Percentiles rank a stretch among this genome's conserved stretches.
These are phyloP conservation scores for Termitomyces sp. DNA, from an alignment of 768 basidiomycete species.

Conservation along the genomic window DNA sequence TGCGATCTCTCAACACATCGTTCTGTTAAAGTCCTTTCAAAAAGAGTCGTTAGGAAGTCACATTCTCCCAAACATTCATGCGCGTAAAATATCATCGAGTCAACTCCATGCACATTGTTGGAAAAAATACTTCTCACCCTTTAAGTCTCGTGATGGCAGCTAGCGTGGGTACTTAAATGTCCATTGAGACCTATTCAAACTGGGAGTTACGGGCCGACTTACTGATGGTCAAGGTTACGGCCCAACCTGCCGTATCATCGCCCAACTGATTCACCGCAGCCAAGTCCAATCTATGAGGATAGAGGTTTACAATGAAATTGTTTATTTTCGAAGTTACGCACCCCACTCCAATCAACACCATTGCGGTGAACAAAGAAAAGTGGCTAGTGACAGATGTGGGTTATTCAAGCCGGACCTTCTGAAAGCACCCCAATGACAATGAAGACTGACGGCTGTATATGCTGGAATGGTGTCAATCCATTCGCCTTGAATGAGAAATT, in stretches of 20 bases:
- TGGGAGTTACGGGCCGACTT: background rate
- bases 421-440: background rate
- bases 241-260: background rate
- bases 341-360: background rate
- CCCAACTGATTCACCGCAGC: background rate
- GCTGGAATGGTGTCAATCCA: background rate
- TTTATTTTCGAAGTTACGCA: background rate
- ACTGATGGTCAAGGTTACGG: background rate
- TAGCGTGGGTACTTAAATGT: background rate
- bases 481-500: background rate
- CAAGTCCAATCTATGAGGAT: background rate
- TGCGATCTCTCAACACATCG: background rate
- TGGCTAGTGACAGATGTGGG: background rate
- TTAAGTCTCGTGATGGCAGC: background rate
- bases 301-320: background rate
- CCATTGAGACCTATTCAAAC: background rate
- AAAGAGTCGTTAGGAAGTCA: background rate
- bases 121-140: background rate
- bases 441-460: background rate
- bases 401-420: background rate
- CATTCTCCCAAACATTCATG: background rate
- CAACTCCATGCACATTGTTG: too few relatives aligned
- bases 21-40: background rate
- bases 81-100: background rate
- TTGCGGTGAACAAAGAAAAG: background rate